Evolutionary conservation across 192 early-diverging fungal species (phyloP).

Genomic region (Funneliformis geosporum): DNA sequence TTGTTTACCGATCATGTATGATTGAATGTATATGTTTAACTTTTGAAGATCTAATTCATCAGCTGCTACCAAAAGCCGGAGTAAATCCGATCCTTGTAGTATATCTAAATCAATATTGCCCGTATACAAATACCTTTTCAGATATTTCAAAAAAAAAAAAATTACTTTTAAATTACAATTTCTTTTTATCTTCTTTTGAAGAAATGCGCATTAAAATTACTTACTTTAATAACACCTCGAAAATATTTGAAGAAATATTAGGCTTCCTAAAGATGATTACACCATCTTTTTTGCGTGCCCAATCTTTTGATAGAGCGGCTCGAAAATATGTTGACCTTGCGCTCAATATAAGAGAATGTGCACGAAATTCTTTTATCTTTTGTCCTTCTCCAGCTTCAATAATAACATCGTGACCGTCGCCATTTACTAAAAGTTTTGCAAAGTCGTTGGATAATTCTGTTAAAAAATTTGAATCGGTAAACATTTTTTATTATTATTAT

Average conservation of each 20-base stretch:
- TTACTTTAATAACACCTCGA: conserved; percentile 7
- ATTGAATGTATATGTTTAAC: background rate
- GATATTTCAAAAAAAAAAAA: background rate
- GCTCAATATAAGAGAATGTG: conserved; percentile 10
- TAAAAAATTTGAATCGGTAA: background rate
- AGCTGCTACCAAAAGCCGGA: background rate
- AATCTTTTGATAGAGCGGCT: background rate
- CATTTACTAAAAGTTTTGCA: background rate
- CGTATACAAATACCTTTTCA: background rate
- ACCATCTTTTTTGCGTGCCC: conserved; percentile 7
- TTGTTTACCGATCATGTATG: background rate
- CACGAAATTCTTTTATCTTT: conserved; percentile 1
- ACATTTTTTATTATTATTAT: background rate
- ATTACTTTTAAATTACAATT: background rate
- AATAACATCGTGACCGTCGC: background rate
- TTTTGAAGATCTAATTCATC: conserved; percentile 1
- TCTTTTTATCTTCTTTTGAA: background rate
- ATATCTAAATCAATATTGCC: background rate
- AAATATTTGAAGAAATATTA: conserved; percentile 13
- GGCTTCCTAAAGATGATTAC: conserved; percentile 21
- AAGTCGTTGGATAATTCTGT: background rate
- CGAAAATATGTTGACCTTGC: conserved; percentile 24
- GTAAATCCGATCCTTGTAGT: background rate
- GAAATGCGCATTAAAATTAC: background rate
- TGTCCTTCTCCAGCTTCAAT: background rate